phyloP scores from a whole-genome alignment of 495 filamentous ascomycete species.

The Daldinia vernicosa region DNA sequence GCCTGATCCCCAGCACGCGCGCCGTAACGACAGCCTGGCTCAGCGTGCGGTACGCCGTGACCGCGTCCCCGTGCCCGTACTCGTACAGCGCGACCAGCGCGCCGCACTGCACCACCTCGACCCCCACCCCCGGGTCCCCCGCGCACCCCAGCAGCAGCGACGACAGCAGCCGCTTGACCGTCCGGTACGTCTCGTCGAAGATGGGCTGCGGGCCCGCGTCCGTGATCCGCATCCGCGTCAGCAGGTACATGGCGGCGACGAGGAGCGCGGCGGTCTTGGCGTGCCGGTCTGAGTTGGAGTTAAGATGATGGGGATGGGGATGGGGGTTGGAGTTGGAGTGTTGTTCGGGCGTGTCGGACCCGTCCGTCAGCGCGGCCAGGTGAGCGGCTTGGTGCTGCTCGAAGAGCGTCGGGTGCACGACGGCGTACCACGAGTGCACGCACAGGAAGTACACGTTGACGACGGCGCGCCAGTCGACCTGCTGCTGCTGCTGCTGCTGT shows the following conservation, averaged over 20 bases:
- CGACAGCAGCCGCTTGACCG: constrained; percentile 42
- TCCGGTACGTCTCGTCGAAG: constrained; percentile 45
- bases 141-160: constrained; percentile 38
- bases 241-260: constrained; percentile 45
- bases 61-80: constrained; percentile 46
- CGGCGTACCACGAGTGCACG: constrained; percentile 46
- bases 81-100: constrained; percentile 47
- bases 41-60: constrained; percentile 44
- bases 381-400: constrained; percentile 32
- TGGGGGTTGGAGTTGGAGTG: not conserved
- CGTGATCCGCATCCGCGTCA: constrained; percentile 41
- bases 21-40: constrained; percentile 40
- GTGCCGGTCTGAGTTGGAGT: constrained; percentile 8
- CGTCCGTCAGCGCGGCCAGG: constrained; percentile 20
- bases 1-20: constrained; percentile 29
- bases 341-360: constrained; percentile 17
- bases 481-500: constrained; percentile 11
- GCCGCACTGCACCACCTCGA: constrained; percentile 45
- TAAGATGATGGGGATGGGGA: not conserved
- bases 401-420: constrained; percentile 44
- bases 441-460: constrained; percentile 40
- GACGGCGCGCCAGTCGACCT: constrained; percentile 38
- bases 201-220: constrained; percentile 45
- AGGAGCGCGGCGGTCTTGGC: constrained; percentile 44
- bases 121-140: constrained; percentile 35